Evolutionary conservation across 1,284 basidiomycete genomes (phyloP).

Genomic region (Cutaneotrichosporon arboriforme): DNA sequence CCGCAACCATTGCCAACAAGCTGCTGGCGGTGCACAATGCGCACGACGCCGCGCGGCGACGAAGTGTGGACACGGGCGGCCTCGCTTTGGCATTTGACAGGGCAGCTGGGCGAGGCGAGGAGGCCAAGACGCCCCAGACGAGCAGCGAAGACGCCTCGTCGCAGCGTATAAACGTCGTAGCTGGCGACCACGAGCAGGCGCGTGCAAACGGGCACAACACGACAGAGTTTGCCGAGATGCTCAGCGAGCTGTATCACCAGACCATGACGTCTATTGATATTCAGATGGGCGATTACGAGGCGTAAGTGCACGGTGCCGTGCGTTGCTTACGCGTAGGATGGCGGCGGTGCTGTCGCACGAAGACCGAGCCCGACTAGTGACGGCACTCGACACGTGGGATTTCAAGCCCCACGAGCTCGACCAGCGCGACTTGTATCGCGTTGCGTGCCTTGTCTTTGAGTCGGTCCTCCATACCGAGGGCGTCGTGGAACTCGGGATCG

Average conservation of each 20-base stretch:
- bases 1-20: not conserved
- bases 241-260: conserved; percentile 74
- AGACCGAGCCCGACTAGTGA: conserved; percentile 53
- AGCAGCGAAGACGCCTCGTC: not conserved
- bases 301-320: conserved; percentile 27
- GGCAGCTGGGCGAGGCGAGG: conserved; percentile 24
- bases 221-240: conserved; percentile 62
- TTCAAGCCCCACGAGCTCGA: conserved; percentile 78
- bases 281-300: conserved; percentile 44
- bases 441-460: conserved; percentile 68
- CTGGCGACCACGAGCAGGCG: conserved; percentile 20
- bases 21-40: not conserved
- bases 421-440: conserved; percentile 72
- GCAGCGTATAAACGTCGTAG: conserved; percentile 10
- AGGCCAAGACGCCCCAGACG: conserved; percentile 4
- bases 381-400: conserved; percentile 67
- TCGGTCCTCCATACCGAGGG: conserved; percentile 57
- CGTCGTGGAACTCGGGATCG: conserved; percentile 61
- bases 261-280: conserved; percentile 64
- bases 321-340: conserved; percentile 32
- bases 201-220: conserved; percentile 54
- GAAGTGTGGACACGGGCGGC: conserved; percentile 78
- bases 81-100: conserved; percentile 68
- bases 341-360: conserved; percentile 40
- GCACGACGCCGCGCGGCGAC: conserved; percentile 46